Evolutionary conservation across 768 basidiomycete genomes (phyloP).

Genomic region (Tephrocybe sp.): DNA sequence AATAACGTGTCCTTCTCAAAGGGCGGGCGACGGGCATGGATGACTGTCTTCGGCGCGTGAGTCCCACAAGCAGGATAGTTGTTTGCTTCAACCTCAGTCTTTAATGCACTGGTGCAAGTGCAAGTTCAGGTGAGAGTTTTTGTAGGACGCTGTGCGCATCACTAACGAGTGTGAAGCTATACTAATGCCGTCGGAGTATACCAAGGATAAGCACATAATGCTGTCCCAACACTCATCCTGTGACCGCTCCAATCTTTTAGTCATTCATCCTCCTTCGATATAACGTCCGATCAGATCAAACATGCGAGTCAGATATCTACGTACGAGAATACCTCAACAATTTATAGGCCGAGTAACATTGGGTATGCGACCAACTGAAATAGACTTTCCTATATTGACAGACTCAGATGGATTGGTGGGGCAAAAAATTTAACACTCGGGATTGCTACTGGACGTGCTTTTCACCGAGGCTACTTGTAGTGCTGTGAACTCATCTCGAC

Average conservation of each 20-base stretch:
- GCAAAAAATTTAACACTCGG: conserved; percentile 22
- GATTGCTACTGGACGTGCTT: conserved; percentile 22
- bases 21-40: conserved; percentile 19
- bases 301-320: conserved; percentile 22
- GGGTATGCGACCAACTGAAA: conserved; percentile 13
- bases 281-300: background rate
- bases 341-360: conserved; percentile 20
- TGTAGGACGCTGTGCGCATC: background rate
- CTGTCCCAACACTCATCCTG: background rate
- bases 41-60: conserved; percentile 18
- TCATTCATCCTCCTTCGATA: background rate
- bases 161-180: conserved; percentile 14
- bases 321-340: conserved; percentile 23
- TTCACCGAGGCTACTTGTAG: conserved; percentile 28
- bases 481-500: background rate
- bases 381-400: background rate
- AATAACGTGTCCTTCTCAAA: conserved; percentile 10
- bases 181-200: conserved; percentile 27
- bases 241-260: background rate
- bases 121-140: conserved; percentile 22
- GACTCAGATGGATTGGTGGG: conserved; percentile 28
- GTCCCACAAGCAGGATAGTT: background rate
- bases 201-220: conserved; percentile 17
- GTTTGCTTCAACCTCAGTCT: background rate
- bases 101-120: conserved; percentile 18